phyloP scores from a whole-genome alignment of 768 basidiomycete species.

The Tricholoma furcatifolium region DNA sequence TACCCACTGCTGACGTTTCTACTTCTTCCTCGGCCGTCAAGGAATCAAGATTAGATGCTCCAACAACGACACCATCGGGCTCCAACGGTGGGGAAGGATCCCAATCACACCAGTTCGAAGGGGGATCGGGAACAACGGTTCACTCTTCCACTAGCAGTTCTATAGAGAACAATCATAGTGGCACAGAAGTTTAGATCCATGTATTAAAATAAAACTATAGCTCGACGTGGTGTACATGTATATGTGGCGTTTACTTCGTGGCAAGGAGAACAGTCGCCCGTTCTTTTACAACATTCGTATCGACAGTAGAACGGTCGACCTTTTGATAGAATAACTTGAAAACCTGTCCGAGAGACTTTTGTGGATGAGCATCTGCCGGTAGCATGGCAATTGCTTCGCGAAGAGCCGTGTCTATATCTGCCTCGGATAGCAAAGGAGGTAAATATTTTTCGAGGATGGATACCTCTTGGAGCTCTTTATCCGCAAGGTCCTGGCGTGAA shows the following conservation, averaged over 20 bases:
- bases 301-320: constrained; percentile 60
- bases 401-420: constrained; percentile 55
- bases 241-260: constrained; percentile 3
- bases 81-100: constrained; percentile 2
- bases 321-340: constrained; percentile 63
- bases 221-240: neutral
- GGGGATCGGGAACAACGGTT: constrained; percentile 1
- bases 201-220: constrained; percentile 6
- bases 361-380: constrained; percentile 21
- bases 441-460: constrained; percentile 52
- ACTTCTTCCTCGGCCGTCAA: neutral
- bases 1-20: constrained; percentile 1
- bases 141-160: neutral
- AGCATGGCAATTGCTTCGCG: constrained; percentile 35
- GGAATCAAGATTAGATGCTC: neutral
- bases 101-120: neutral
- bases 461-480: constrained; percentile 60
- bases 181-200: neutral
- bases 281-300: constrained; percentile 53
- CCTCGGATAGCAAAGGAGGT: constrained; percentile 57
- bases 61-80: constrained; percentile 3
- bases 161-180: neutral
- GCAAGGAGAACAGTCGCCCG: constrained; percentile 43
- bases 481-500: constrained; percentile 62
- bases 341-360: constrained; percentile 45